Evolutionary conservation across 176 grass and related monocot genomes (phyloP).

Genomic region (Cenchrus purpureus): DNA sequence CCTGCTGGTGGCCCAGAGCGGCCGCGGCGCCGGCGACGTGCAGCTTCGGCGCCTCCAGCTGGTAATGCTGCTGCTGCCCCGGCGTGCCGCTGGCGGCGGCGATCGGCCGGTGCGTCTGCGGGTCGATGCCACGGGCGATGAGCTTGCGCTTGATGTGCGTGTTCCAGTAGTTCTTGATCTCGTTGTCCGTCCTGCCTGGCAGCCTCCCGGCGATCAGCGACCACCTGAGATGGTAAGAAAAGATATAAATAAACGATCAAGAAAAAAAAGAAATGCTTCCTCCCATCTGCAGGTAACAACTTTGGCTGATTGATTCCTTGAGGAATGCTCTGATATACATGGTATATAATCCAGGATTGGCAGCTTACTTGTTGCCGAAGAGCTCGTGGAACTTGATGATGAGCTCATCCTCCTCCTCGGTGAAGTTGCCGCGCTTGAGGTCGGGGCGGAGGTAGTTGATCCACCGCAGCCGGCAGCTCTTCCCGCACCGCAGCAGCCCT

Average conservation of each 20-base stretch:
- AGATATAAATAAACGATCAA: neutral
- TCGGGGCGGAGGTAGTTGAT: conserved; percentile 96
- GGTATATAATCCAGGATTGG: neutral
- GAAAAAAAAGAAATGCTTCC: neutral
- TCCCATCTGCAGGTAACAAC: neutral
- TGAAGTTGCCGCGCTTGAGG: conserved; percentile 95
- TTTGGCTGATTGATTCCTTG: neutral
- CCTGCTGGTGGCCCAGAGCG: neutral
- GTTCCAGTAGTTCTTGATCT: conserved; percentile 99
- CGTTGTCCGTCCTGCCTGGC: conserved; percentile 86
- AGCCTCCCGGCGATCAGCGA: conserved; percentile 84
- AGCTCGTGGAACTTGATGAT: conserved; percentile 94
- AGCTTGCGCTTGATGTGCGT: conserved; percentile 94
- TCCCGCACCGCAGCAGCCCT: conserved; percentile 82
- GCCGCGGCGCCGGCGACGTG: neutral
- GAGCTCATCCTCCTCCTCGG: conserved; percentile 88
- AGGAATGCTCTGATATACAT: neutral
- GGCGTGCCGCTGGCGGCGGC: conserved; percentile 30
- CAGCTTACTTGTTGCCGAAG: conserved; percentile 77
- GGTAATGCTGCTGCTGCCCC: conserved; percentile 1
- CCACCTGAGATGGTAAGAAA: conserved; percentile 52
- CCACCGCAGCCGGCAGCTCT: conserved; percentile 95
- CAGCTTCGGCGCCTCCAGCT: neutral
- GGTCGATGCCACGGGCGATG: conserved; percentile 69
- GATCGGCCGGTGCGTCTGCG: conserved; percentile 69